Evolutionary conservation across 768 basidiomycete genomes (phyloP), one percentile per base, ranked within the genome.

Genomic region (Phlegmacium glaucopus): DNA sequence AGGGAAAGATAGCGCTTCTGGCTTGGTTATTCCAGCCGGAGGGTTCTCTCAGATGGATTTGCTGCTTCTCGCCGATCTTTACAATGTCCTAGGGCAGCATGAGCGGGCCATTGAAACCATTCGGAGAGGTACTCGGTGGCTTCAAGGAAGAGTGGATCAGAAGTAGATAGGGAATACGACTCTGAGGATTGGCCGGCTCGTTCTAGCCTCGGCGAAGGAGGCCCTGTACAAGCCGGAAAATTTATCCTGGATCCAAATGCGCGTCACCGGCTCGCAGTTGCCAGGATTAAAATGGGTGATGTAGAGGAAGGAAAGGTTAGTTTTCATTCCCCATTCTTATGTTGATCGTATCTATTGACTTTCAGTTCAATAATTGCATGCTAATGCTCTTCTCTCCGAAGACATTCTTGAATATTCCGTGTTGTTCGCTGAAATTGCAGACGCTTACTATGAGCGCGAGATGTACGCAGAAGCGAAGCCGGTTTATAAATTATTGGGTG

Each of bases 151-250:
- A 27, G 70, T 67, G 27, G 70, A 78, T 39, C 85, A 87, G 60
- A 74, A 71, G 45, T 83, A 85, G 95, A 99, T 60, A 73, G 94
- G 41, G 95, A 99, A 65, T 99, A 80, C 59, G 90, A 93, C 58
- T 57, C 76, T 15, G 63, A 68, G 38, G 63, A 60, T 49, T 65
- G 54, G 58, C 57, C 56, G 3, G 45, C 56, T 6, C 49, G 60
- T 32, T 12, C 53, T 15, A 58, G 55, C 18, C 42, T 59, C 9
- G 65, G 68, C 29, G 72, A 74, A 48, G 59, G 67, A 30, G 76
- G 75, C 2, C 75, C 76, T 30, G 59, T 82, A 6, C 75, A 74
- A 38, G 74, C 78, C 2, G 87, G 83, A 18, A 74, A 72, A 43
- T 83, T 79, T 60, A 72, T 71, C 8, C 66, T 92, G 47, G 88